Evolutionary conservation across 2,329 filamentous ascomycete species (phyloP).

Genomic region (Penicillium sp.): DNA sequence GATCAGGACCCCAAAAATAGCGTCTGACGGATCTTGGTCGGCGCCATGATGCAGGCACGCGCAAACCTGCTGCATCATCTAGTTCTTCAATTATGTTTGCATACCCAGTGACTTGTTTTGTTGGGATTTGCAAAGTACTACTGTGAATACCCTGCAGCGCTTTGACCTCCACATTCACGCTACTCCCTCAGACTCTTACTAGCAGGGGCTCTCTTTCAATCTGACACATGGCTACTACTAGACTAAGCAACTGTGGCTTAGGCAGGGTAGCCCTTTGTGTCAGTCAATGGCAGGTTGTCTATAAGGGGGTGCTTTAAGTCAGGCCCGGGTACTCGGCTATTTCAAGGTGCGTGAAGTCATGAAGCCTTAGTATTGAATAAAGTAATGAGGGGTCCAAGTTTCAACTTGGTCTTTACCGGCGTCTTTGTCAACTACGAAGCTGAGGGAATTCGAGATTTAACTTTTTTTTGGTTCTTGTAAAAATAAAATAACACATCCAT

Average conservation of each 20-base stretch:
- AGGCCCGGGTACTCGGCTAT: background rate
- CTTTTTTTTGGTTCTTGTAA: background rate
- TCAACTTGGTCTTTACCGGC: background rate
- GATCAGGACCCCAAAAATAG: background rate
- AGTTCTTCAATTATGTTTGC: background rate
- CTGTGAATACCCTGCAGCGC: background rate
- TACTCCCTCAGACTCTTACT: background rate
- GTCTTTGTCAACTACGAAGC: background rate
- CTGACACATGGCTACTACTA: background rate
- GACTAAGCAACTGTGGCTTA: background rate
- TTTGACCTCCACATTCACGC: background rate
- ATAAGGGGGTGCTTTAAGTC: background rate
- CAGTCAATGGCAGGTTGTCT: background rate
- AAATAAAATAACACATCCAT: conserved; percentile 9
- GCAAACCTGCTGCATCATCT: background rate
- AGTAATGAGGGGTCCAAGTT: background rate
- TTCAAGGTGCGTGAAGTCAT: background rate
- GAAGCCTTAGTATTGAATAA: background rate
- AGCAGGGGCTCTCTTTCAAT: background rate
- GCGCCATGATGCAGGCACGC: background rate
- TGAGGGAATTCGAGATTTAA: background rate
- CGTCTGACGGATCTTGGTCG: background rate
- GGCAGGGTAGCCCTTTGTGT: background rate
- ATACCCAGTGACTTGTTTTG: background rate
- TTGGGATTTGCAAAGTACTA: background rate